Evolutionary conservation across 2,329 filamentous ascomycete genomes (phyloP), one percentile per base, ranked within the genome.

Genomic region (Colletotrichum zoysiae): DNA sequence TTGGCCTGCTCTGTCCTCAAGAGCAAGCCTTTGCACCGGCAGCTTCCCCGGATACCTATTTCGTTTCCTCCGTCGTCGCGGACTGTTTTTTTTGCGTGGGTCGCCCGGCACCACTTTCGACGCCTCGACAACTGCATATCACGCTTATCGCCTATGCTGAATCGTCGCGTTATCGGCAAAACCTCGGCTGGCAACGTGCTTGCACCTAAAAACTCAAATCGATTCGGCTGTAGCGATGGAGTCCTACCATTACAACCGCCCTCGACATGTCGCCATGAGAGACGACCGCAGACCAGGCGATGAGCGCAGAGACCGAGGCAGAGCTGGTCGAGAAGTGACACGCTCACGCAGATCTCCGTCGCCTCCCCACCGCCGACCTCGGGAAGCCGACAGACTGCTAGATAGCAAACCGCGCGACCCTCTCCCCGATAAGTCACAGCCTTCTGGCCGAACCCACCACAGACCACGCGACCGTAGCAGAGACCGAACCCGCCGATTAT

Each of bases 231-330:
- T 61, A 56, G 56, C 64, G 38, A 74, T 74, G 71, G 71, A 58
- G 67, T 62, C 64, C 64, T 63, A 57, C 64, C 64, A 71, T 46
- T 56, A 58, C 61, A 73, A 71, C 65, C 67, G 73, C 65, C 53
- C 69, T 68, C 80, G 79, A 78, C 75, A 82, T 82, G 81, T 80
- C 79, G 81, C 79, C 77, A 82, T 82, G 81, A 82, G 79, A 81
- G 79, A 81, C 78, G 81, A 79, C 76, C 81, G 80, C 79, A 81
- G 79, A 79, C 77, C 79, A 79, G 79, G 78, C 76, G 78, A 82
- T 75, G 81, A 81, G 73, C 80, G 80, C 77, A 81, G 81, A 82
- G 80, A 82, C 73, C 79, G 81, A 80, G 80, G 80, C 74, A 79
- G 80, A 81, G 78, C 80, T 74, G 80, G 81, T 79, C 78, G 81